These are phyloP conservation scores for Populus pruinosa DNA, from an alignment of 345 rosid species.

Conservation along the genomic window DNA sequence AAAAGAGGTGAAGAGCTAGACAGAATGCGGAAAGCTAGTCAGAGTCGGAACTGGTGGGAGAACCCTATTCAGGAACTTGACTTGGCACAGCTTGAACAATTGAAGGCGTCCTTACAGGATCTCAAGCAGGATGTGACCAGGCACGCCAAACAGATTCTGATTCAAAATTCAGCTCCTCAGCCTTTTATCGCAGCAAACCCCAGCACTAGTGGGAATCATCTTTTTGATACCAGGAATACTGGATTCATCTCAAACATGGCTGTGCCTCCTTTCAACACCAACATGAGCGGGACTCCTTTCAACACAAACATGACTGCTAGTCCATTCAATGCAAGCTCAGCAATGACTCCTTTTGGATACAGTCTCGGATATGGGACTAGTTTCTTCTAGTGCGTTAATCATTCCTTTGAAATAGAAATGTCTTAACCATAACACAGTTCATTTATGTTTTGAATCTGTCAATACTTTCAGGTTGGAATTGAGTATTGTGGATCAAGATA, in stretches of 20 bases:
- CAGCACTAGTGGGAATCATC: not conserved
- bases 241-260: not conserved
- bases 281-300: not conserved
- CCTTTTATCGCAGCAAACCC: not conserved
- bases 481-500: not conserved
- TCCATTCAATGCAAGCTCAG: not conserved
- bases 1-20: conserved; percentile 38
- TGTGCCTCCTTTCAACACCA: not conserved
- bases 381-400: not conserved
- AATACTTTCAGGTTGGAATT: not conserved
- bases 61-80: conserved; percentile 31
- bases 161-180: conserved; percentile 12
- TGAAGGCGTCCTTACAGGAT: conserved; percentile 34
- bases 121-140: conserved; percentile 35
- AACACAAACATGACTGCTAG: not conserved
- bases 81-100: conserved; percentile 29
- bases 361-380: not conserved
- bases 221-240: not conserved
- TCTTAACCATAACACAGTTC: no score
- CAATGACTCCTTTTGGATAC: not conserved
- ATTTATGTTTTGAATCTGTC: not conserved
- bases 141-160: conserved; percentile 28
- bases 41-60: conserved; percentile 49
- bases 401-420: not conserved
- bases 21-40: conserved; percentile 17